These are phyloP conservation scores for Torulaspora gathmanii DNA, from an alignment of 805 yeast species.

Conservation along the genomic window DNA sequence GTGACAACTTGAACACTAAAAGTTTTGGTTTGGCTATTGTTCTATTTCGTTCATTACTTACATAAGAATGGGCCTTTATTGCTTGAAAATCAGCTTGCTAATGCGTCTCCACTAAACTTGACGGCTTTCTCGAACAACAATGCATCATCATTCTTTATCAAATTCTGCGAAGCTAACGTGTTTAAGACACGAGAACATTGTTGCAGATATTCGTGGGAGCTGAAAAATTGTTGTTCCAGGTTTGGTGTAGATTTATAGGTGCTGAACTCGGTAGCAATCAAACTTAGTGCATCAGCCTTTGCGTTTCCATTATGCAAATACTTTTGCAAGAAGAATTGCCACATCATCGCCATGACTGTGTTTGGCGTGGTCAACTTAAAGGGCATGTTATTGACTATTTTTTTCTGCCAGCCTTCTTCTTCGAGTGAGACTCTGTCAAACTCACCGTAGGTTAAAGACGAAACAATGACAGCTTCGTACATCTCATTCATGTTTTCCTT, in stretches of 20 bases:
- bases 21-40: neutral
- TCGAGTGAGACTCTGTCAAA: conserved; percentile 48
- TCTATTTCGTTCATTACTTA: conserved; percentile 11
- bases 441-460: conserved; percentile 52
- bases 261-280: conserved; percentile 29
- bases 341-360: conserved; percentile 50
- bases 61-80: conserved; percentile 1
- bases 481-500: conserved; percentile 48
- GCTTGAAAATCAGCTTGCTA: conserved; percentile 6
- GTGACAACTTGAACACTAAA: neutral
- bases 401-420: conserved; percentile 52
- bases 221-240: conserved; percentile 28
- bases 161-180: conserved; percentile 17
- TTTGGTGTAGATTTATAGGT: conserved; percentile 30
- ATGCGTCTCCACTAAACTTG: conserved; percentile 20
- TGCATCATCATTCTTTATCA: conserved; percentile 24
- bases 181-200: conserved; percentile 20
- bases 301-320: conserved; percentile 35
- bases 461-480: conserved; percentile 48
- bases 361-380: conserved; percentile 53
- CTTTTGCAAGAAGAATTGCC: conserved; percentile 35
- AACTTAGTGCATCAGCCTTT: conserved; percentile 30
- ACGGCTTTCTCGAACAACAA: conserved; percentile 24
- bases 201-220: conserved; percentile 21
- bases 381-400: conserved; percentile 54